Evolutionary conservation across 495 filamentous ascomycete genomes (phyloP).

Genomic region (Penicillium maclennaniae): DNA sequence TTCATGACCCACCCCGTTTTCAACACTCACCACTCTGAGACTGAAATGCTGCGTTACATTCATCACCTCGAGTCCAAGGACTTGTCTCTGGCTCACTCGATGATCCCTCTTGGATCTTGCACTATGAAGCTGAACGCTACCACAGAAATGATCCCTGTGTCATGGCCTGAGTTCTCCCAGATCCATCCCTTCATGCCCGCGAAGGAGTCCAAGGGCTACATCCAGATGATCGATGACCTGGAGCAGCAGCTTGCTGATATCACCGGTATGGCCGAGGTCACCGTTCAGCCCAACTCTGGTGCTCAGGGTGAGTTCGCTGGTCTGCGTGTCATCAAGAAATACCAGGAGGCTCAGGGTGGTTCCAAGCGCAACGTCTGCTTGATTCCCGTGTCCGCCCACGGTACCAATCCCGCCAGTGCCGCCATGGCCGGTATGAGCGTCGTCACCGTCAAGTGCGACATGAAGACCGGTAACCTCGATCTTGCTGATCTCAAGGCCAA

Average conservation of each 20-base stretch:
- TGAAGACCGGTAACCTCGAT: constrained; percentile 85
- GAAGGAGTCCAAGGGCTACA: constrained; percentile 65
- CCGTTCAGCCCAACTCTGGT: constrained; percentile 93
- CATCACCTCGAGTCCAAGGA: constrained; percentile 94
- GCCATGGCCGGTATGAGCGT: constrained; percentile 98
- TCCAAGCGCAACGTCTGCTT: constrained; percentile 86
- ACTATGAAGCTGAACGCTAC: constrained; percentile 99
- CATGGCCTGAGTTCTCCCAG: constrained; percentile 77
- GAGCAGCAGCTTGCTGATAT: constrained; percentile 76
- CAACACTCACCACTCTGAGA: constrained; percentile 96
- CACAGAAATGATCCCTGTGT: constrained; percentile 87
- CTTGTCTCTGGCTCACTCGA: constrained; percentile 90
- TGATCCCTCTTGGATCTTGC: constrained; percentile 99
- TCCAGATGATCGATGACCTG: constrained; percentile 63
- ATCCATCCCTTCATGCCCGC: constrained; percentile 79
- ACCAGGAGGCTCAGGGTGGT: constrained; percentile 61
- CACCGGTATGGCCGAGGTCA: constrained; percentile 86
- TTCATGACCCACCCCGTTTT: constrained; percentile 94
- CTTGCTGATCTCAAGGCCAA: constrained; percentile 81
- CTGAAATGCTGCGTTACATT: constrained; percentile 92
- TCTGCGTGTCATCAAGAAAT: constrained; percentile 88
- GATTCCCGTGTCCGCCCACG: constrained; percentile 95
- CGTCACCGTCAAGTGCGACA: constrained; percentile 88
- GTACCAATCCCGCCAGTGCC: constrained; percentile 94
- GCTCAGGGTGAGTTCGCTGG: constrained; percentile 97